phyloP scores from a whole-genome alignment of 2,329 filamentous ascomycete genomes.

The Graphilbum sp. region DNA sequence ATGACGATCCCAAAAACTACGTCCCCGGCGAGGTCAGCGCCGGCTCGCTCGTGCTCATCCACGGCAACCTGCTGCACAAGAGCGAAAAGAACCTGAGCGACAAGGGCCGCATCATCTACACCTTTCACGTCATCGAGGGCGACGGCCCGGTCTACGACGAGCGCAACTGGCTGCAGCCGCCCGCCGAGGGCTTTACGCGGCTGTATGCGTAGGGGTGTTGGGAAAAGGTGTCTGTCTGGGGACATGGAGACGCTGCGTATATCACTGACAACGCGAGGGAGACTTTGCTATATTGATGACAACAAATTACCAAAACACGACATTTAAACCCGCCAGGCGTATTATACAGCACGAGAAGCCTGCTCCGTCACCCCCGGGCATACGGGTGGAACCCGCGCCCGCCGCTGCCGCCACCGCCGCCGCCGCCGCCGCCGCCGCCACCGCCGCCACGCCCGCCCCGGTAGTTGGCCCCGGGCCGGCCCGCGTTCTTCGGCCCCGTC shows the following conservation, averaged over 20 bases:
- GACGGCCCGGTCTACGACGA: conserved; percentile 59
- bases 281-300: no score
- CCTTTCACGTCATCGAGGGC: conserved; percentile 83
- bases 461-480: conserved; percentile 82
- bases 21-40: conserved; percentile 77
- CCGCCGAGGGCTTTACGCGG: conserved; percentile 60
- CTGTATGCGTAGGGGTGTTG: conserved; percentile 37
- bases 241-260: no score
- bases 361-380: conserved; percentile 17
- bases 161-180: conserved; percentile 87
- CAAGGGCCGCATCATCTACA: conserved; percentile 88
- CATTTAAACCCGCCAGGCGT: no score
- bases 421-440: conserved; percentile 32
- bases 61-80: conserved; percentile 91
- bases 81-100: conserved; percentile 80
- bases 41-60: conserved; percentile 79
- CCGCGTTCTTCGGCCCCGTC: conserved; percentile 90
- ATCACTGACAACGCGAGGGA: no score
- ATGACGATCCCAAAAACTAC: conserved; percentile 40
- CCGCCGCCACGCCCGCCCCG: conserved; percentile 58
- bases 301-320: no score
- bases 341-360: no score
- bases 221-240: no score
- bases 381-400: conserved; percentile 68
- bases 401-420: conserved; percentile 37